Percentiles rank a stretch among this genome's conserved stretches.
Evolutionary conservation across 805 yeast species (phyloP).

Genomic region (Grigorovia humatica): DNA sequence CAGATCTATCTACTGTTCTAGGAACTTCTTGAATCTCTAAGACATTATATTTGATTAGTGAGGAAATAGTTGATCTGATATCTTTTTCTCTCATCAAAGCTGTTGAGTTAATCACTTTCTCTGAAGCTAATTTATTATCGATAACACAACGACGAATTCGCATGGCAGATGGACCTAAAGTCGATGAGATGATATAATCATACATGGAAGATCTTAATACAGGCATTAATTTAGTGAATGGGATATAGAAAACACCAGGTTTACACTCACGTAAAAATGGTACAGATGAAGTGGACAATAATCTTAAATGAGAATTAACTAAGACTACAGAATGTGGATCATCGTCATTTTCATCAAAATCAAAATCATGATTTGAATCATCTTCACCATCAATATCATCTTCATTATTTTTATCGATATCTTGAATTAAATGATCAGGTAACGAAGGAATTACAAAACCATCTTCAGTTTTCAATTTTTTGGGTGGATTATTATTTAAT

Average conservation of each 20-base stretch:
- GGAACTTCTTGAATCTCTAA: constrained; percentile 92
- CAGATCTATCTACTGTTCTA: constrained; percentile 81
- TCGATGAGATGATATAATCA: constrained; percentile 47
- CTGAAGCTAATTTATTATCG: constrained; percentile 64
- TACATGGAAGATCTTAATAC: constrained; percentile 39
- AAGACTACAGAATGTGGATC: constrained; percentile 26
- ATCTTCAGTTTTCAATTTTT: constrained; percentile 36
- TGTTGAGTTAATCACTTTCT: constrained; percentile 63
- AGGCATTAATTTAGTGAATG: constrained; percentile 43
- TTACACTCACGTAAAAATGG: constrained; percentile 53
- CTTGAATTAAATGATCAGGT: constrained; percentile 16
- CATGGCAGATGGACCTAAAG: constrained; percentile 57
- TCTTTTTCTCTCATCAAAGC: constrained; percentile 72
- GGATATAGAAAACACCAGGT: constrained; percentile 52
- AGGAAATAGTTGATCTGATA: constrained; percentile 60
- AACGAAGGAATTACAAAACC: constrained; percentile 26
- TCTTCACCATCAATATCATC: constrained; percentile 18
- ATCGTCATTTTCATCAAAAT: constrained; percentile 27
- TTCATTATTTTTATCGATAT: constrained; percentile 15
- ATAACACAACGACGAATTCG: constrained; percentile 72
- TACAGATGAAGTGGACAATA: constrained; percentile 40
- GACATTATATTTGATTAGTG: constrained; percentile 56
- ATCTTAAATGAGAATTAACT: constrained; percentile 56
- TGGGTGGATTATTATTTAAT: constrained; percentile 11
- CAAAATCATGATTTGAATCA: constrained; percentile 25